phyloP scores from a whole-genome alignment of 2,329 filamentous ascomycete genomes.

The Taxawa tesnikishii region DNA sequence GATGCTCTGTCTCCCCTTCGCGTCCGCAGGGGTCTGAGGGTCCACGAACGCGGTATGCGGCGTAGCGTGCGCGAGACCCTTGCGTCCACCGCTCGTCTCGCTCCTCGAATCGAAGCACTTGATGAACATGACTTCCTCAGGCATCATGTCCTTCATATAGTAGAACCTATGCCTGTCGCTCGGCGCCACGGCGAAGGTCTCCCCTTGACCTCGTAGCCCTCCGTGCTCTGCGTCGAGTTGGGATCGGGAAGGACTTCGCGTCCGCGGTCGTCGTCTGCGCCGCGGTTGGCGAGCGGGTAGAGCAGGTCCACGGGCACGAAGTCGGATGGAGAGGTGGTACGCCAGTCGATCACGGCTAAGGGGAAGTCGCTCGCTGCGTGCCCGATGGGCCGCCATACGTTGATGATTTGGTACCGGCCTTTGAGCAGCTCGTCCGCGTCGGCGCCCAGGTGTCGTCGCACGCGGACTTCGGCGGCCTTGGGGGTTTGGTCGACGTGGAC shows the following conservation, averaged over 20 bases:
- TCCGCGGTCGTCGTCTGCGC: slow-evolving; percentile 40
- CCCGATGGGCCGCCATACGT: slow-evolving; percentile 58
- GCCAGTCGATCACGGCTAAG: slow-evolving; percentile 55
- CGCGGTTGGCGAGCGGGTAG: slow-evolving; percentile 39
- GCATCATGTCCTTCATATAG: slow-evolving; percentile 56
- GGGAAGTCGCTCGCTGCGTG: slow-evolving; percentile 54
- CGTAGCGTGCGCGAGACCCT: slow-evolving; percentile 29
- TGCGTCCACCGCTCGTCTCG: slow-evolving; percentile 23
- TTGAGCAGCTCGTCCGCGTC: slow-evolving; percentile 46
- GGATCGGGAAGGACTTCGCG: slow-evolving; percentile 45
- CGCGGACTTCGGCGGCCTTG: slow-evolving; percentile 46
- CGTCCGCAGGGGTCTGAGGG: slow-evolving; percentile 56
- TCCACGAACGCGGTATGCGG: slow-evolving; percentile 75
- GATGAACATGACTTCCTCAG: slow-evolving; percentile 40
- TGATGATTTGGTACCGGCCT: slow-evolving; percentile 54
- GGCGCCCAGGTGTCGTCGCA: slow-evolving; percentile 45
- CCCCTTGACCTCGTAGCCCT: slow-evolving; percentile 52
- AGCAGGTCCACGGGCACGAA: slow-evolving; percentile 50
- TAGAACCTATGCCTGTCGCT: slow-evolving; percentile 49
- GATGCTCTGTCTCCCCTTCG: slow-evolving; percentile 57
- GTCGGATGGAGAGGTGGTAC: slow-evolving; percentile 43
- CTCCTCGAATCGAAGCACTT: slow-evolving; percentile 37
- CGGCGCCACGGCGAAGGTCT: slow-evolving; percentile 48
- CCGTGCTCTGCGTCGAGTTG: slow-evolving; percentile 32
- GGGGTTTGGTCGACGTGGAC: slow-evolving; percentile 65